Percentiles rank a stretch among this genome's conserved stretches.
These are phyloP conservation scores for Mycena olivaceomarginata DNA, from an alignment of 768 basidiomycete species.

Conservation along the genomic window DNA sequence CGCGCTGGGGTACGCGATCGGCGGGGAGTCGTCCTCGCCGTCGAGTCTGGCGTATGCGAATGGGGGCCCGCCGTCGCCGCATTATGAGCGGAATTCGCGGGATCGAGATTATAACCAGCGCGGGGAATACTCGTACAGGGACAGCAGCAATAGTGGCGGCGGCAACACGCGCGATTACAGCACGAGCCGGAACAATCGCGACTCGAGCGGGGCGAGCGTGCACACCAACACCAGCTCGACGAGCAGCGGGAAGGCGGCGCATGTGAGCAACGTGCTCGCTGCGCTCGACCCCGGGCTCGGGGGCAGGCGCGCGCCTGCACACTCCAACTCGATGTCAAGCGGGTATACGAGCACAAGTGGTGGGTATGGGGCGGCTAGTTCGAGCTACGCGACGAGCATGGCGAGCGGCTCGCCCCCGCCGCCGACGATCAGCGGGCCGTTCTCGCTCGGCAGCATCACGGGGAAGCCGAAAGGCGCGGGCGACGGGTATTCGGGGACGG, in stretches of 20 bases:
- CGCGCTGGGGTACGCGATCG: too few relatives aligned
- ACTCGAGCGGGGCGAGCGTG: conserved; percentile 31
- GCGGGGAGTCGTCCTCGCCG: too few relatives aligned
- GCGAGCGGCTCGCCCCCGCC: neutral
- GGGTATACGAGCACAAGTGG: too few relatives aligned
- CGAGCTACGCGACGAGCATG: too few relatives aligned
- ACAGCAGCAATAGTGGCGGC: neutral
- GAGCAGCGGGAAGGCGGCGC: conserved; percentile 21
- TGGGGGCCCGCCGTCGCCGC: conserved; percentile 22
- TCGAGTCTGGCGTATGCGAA: too few relatives aligned
- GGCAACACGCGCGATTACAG: neutral
- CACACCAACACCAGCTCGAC: conserved; percentile 2
- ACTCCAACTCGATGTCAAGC: too few relatives aligned
- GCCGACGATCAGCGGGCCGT: conserved; percentile 46
- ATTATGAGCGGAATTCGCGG: conserved; percentile 27
- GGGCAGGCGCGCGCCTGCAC: too few relatives aligned
- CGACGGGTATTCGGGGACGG: conserved; percentile 44
- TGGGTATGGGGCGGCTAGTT: too few relatives aligned
- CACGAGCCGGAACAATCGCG: neutral
- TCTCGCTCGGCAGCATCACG: conserved; percentile 43
- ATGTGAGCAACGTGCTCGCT: conserved; percentile 47
- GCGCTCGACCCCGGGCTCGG: conserved; percentile 50
- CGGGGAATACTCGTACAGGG: too few relatives aligned
- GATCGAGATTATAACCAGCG: too few relatives aligned
- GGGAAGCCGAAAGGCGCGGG: conserved; percentile 51